A percentile compares a stretch with the other conserved stretches of the same genome.
Evolutionary conservation across 352 stramenopile genomes (phyloP).

Genomic region (Pythium dissimile): DNA sequence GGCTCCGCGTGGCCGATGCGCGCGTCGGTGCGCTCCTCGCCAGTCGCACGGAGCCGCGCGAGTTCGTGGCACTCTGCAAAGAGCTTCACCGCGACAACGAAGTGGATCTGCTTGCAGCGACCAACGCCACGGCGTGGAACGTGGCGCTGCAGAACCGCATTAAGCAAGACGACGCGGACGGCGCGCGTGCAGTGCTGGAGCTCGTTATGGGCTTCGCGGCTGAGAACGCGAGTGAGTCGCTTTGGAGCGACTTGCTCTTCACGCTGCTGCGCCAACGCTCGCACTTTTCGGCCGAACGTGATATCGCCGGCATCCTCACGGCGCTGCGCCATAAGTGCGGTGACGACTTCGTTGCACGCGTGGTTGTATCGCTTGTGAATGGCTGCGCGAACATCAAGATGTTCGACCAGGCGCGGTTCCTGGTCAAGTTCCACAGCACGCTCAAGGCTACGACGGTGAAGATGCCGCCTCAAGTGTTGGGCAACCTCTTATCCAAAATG

Average conservation of each 20-base stretch:
- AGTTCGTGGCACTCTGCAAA: constrained; percentile 34
- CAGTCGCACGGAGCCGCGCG: constrained; percentile 22
- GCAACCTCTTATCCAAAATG: constrained; percentile 53
- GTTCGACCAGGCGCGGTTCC: constrained; percentile 38
- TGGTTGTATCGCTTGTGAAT: constrained; percentile 54
- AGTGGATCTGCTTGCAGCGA: constrained; percentile 38
- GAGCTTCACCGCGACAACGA: constrained; percentile 38
- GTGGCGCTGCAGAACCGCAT: constrained; percentile 55
- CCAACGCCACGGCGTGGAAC: constrained; percentile 54
- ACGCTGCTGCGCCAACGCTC: constrained; percentile 54
- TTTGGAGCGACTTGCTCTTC: constrained; percentile 78
- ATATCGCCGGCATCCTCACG: constrained; percentile 34
- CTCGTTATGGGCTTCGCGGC: constrained; percentile 39
- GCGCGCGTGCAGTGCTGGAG: constrained; percentile 44
- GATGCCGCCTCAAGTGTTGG: constrained; percentile 45
- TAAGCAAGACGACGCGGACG: constrained; percentile 34
- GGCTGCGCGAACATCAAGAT: constrained; percentile 67
- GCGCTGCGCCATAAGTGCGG: constrained; percentile 34
- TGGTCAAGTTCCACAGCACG: constrained; percentile 48
- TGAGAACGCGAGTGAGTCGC: constrained; percentile 47
- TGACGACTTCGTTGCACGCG: constrained; percentile 36
- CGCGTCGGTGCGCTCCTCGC: constrained; percentile 37
- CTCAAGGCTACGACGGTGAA: constrained; percentile 8
- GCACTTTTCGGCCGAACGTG: constrained; percentile 24
- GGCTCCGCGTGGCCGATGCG: constrained; percentile 29